Conservation (phyloP, 2,329 filamentous ascomycete genomes). For the Aschersonia sp. region DNA sequence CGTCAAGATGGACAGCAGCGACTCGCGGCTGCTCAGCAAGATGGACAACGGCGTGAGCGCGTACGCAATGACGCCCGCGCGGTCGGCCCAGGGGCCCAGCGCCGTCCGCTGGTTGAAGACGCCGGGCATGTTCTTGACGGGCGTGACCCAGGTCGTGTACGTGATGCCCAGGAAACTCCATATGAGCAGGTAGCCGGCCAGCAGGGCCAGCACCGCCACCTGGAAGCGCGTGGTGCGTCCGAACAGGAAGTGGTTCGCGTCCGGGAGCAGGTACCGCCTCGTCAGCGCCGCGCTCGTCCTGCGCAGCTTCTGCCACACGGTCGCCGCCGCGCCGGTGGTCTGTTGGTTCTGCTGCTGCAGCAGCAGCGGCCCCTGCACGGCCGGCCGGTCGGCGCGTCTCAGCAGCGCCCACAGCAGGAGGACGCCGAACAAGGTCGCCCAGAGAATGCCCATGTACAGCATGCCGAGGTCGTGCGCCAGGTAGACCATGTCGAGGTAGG, state of each 20-base stretch:
- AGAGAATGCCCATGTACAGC: slow-evolving; percentile 35
- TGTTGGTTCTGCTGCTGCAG: slow-evolving; percentile 5
- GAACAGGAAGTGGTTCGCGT: slow-evolving; percentile 42
- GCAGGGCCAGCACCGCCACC: slow-evolving; percentile 41
- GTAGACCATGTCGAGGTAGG: slow-evolving; percentile 37
- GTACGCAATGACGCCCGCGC: slow-evolving; percentile 57
- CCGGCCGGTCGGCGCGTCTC: slow-evolving; percentile 12
- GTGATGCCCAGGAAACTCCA: slow-evolving; percentile 56
- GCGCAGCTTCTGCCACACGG: slow-evolving; percentile 10
- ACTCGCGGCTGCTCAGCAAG: slow-evolving; percentile 53
- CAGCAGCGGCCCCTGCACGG: slow-evolving; percentile 4
- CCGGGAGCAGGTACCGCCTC: slow-evolving; percentile 42
- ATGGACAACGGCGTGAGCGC: slow-evolving; percentile 59
- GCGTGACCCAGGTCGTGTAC: slow-evolving; percentile 57
- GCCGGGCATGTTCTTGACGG: slow-evolving; percentile 39
- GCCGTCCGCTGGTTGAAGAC: slow-evolving; percentile 50
- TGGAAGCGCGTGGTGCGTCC: slow-evolving; percentile 56
- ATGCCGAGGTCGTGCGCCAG: slow-evolving; percentile 31
- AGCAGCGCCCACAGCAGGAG: slow-evolving; percentile 25
- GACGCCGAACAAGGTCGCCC: slow-evolving; percentile 29
- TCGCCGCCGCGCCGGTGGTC: slow-evolving; percentile 4
- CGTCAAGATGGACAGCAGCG: slow-evolving; percentile 52
- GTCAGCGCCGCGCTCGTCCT: slow-evolving; percentile 22
- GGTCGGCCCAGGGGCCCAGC: slow-evolving; percentile 54
- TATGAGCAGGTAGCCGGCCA: slow-evolving; percentile 48